Evolutionary conservation across 257 asterid species (phyloP).

Genomic region (Anisodus tanguticus): DNA sequence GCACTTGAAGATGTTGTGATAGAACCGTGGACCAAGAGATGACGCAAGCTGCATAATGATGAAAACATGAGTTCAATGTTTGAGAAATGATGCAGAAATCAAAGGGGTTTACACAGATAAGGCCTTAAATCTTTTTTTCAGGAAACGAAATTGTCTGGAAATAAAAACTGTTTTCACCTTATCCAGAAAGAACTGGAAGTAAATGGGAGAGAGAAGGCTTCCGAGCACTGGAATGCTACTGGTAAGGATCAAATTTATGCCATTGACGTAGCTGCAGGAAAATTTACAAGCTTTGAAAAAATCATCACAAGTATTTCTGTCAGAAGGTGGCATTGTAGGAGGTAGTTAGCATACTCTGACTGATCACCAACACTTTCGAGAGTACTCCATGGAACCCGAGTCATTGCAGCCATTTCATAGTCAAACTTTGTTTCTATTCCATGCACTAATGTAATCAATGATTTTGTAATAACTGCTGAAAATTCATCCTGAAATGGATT

Average conservation of each 20-base stretch:
- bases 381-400: slow-evolving; percentile 97
- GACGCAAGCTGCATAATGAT: slow-evolving; percentile 79
- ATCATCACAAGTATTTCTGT: neutral
- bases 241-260: slow-evolving; percentile 75
- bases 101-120: slow-evolving; percentile 13
- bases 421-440: slow-evolving; percentile 97
- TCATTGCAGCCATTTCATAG: slow-evolving; percentile 94
- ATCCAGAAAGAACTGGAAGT: slow-evolving; percentile 95
- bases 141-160: neutral
- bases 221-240: slow-evolving; percentile 97
- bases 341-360: slow-evolving; percentile 72
- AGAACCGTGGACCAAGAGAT: slow-evolving; percentile 94
- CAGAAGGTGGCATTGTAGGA: slow-evolving; percentile 22
- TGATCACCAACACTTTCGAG: slow-evolving; percentile 99
- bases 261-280: slow-evolving; percentile 89
- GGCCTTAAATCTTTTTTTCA: neutral
- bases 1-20: slow-evolving; percentile 90
- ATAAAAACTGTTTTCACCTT: slow-evolving; percentile 46
- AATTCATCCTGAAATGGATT: slow-evolving; percentile 77
- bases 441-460: slow-evolving; percentile 85
- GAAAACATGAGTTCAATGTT: slow-evolving; percentile 21
- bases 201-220: slow-evolving; percentile 85
- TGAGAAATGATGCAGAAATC: slow-evolving; percentile 25
- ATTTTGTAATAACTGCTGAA: slow-evolving; percentile 94
- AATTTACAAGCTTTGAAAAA: slow-evolving; percentile 38